Conservation (phyloP, 495 filamentous ascomycete genomes). For the Trichoderma orchidacearum region DNA sequence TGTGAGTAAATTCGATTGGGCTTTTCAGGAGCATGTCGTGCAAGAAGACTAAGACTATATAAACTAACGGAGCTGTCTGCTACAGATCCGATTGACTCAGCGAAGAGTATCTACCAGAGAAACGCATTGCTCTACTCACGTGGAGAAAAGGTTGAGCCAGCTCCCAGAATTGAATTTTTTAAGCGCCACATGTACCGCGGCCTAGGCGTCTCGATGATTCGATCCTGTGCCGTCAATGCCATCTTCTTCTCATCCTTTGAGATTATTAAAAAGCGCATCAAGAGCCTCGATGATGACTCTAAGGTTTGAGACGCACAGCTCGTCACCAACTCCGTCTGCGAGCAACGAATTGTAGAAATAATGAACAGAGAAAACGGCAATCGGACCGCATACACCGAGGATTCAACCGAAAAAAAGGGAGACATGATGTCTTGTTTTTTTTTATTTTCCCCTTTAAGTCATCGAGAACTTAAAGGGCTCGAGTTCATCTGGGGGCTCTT, state of each 20-base stretch:
- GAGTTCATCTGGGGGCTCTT: no score
- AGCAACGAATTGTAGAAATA: no score
- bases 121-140: constrained; percentile 57
- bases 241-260: constrained; percentile 73
- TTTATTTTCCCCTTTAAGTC: no score
- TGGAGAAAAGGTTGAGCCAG: constrained; percentile 40
- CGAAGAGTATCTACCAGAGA: constrained; percentile 71
- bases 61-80: constrained; percentile 1
- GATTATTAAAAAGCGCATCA: constrained; percentile 58
- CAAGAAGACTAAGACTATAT: no score
- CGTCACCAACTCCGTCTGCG: no score
- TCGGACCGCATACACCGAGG: no score
- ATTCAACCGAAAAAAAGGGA: no score
- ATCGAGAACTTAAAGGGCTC: no score
- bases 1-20: constrained; percentile 26
- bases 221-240: constrained; percentile 60
- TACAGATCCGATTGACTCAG: constrained; percentile 63
- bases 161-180: constrained; percentile 60
- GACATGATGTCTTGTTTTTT: no score
- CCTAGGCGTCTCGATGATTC: constrained; percentile 64
- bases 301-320: neutral
- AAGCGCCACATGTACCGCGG: constrained; percentile 61
- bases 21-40: no score
- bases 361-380: no score
- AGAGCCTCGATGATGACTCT: constrained; percentile 32